These are phyloP conservation scores for Paramecium sonneborni DNA, from an alignment of 73 alveolate genomes.

Conservation along the genomic window DNA sequence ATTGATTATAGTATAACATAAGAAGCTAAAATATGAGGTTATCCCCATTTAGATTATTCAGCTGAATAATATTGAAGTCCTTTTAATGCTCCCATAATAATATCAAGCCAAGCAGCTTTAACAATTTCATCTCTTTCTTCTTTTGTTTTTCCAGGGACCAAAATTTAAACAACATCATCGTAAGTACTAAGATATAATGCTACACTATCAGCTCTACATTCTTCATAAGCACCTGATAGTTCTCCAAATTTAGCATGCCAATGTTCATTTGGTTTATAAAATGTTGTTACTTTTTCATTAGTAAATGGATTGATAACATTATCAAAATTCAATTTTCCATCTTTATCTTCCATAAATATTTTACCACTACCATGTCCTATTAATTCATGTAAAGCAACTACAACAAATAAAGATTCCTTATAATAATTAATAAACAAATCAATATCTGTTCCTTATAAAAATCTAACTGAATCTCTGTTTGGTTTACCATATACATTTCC, in stretches of 20 bases:
- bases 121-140: constrained; percentile 74
- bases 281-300: constrained; percentile 79
- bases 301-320: constrained; percentile 88
- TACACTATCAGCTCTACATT: constrained; percentile 94
- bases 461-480: constrained; percentile 66
- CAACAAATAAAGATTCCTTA: constrained; percentile 70
- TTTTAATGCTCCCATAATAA: too few species aligned
- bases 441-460: constrained; percentile 72
- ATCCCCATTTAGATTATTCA: constrained; percentile 80
- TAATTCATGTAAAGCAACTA: constrained; percentile 91
- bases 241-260: constrained; percentile 93
- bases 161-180: too few species aligned
- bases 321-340: constrained; percentile 83
- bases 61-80: constrained; percentile 73
- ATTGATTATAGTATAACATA: constrained; percentile 80
- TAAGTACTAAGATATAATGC: constrained; percentile 89
- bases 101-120: constrained; percentile 78
- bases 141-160: constrained; percentile 43
- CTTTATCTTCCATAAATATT: constrained; percentile 77
- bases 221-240: constrained; percentile 89
- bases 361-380: constrained; percentile 98
- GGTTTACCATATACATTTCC: constrained; percentile 50
- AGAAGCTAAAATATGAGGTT: constrained; percentile 81
- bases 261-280: constrained; percentile 85
- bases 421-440: constrained; percentile 74